phyloP scores from a whole-genome alignment of 2,329 filamentous ascomycete species.

The Verticillium isaacii region DNA sequence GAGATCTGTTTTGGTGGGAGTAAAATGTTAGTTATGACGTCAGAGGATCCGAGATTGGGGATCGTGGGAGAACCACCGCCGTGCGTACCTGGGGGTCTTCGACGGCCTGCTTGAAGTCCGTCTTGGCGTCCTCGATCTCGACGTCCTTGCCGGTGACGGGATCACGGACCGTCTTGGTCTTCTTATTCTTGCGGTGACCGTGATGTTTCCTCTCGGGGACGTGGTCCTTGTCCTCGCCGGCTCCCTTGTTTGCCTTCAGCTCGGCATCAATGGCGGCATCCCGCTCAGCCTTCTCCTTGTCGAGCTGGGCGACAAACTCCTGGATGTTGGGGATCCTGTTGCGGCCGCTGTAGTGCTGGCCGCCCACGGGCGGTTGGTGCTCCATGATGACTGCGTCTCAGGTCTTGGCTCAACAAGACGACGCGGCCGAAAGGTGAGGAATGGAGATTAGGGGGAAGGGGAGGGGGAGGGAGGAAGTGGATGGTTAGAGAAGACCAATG shows the following conservation, averaged over 20 bases:
- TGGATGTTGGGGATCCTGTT: constrained; percentile 87
- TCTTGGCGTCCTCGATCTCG: constrained; percentile 75
- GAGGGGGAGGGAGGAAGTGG: neutral
- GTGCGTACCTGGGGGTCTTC: constrained; percentile 62
- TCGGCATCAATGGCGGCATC: constrained; percentile 66
- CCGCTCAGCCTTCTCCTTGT: constrained; percentile 71
- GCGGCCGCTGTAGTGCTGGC: constrained; percentile 72
- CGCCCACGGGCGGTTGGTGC: constrained; percentile 36
- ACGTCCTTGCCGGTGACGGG: constrained; percentile 84
- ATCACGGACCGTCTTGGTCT: constrained; percentile 74
- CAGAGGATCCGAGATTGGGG: neutral
- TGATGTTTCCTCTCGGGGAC: constrained; percentile 22
- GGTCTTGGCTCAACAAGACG: neutral
- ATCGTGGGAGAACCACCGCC: no score
- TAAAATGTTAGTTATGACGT: neutral
- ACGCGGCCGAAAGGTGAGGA: neutral
- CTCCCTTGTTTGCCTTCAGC: constrained; percentile 29
- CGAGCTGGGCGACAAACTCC: constrained; percentile 75
- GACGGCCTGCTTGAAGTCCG: constrained; percentile 62
- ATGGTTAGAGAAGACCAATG: neutral
- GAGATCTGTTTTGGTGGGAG: constrained; percentile 50
- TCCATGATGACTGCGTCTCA: neutral
- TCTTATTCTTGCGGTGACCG: constrained; percentile 26
- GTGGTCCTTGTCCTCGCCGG: constrained; percentile 37
- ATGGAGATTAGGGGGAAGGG: neutral